Conservation (phyloP, 2,329 filamentous ascomycete genomes). For the Akanthomyces uredinophilus region DNA sequence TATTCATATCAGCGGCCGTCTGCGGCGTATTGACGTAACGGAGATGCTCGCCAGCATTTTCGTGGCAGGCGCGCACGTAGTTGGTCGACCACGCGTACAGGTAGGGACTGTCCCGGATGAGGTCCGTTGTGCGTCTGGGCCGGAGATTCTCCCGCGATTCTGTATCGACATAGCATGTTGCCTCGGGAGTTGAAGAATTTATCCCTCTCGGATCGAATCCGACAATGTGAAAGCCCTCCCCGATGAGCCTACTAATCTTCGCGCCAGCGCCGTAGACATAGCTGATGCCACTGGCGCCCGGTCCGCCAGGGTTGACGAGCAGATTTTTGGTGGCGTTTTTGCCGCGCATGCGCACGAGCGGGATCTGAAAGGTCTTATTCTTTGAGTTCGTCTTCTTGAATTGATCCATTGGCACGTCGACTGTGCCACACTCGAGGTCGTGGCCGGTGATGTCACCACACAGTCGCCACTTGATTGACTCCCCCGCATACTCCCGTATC, state of each 20-base stretch:
- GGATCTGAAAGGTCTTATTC: slow-evolving; percentile 38
- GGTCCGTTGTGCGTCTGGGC: slow-evolving; percentile 21
- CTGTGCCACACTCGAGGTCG: slow-evolving; percentile 37
- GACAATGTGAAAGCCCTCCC: slow-evolving; percentile 41
- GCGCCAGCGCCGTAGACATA: slow-evolving; percentile 32
- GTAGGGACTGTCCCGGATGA: slow-evolving; percentile 31
- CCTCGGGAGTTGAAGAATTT: slow-evolving; percentile 25
- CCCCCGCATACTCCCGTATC: slow-evolving; percentile 25
- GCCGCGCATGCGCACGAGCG: slow-evolving; percentile 40
- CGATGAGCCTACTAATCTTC: slow-evolving; percentile 30
- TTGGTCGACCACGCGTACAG: slow-evolving; percentile 38
- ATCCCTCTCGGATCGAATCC: slow-evolving; percentile 45
- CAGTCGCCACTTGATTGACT: slow-evolving; percentile 33
- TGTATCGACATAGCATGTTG: slow-evolving; percentile 35
- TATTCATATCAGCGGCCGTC: slow-evolving; percentile 47
- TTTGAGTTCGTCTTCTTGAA: slow-evolving; percentile 29
- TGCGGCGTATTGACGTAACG: slow-evolving; percentile 45
- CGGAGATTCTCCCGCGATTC: slow-evolving; percentile 27
- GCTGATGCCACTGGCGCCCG: slow-evolving; percentile 38
- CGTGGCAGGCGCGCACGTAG: slow-evolving; percentile 35
- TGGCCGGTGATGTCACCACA: slow-evolving; percentile 35
- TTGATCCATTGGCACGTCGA: slow-evolving; percentile 43
- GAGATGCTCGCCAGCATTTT: slow-evolving; percentile 41
- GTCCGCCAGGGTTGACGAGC: slow-evolving; percentile 44
- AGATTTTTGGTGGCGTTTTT: slow-evolving; percentile 38